Evolutionary conservation across 139 green algal genomes (phyloP).

Genomic region (Dunaliella primolecta): DNA sequence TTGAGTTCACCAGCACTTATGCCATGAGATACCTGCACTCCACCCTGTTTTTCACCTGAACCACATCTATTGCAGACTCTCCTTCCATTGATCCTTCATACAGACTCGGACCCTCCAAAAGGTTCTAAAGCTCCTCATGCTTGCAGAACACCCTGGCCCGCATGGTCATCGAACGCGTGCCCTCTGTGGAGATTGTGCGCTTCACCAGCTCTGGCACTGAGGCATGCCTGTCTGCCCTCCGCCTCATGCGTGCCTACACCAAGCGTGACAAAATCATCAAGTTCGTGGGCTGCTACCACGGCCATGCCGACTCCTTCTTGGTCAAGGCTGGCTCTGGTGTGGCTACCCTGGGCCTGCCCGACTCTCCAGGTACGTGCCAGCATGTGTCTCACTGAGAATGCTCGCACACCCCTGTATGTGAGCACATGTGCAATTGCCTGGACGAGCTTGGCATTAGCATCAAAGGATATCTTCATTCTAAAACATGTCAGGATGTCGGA

Average conservation of each 20-base stretch:
- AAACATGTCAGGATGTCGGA: too few species aligned
- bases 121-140: too few species aligned
- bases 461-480: too few species aligned
- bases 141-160: slow-evolving; percentile 94
- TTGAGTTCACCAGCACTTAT: too few species aligned
- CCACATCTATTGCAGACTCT: not conserved
- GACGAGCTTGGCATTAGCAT: too few species aligned
- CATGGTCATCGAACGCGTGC: slow-evolving; percentile 96
- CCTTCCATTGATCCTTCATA: not conserved
- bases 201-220: slow-evolving; percentile 97
- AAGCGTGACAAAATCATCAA: slow-evolving; percentile 86
- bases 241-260: slow-evolving; percentile 98
- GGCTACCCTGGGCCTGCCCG: slow-evolving; percentile 94
- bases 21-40: too few species aligned
- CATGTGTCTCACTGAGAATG: too few species aligned
- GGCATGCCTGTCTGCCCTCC: slow-evolving; percentile 96
- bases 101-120: not conserved
- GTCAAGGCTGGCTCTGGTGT: slow-evolving; percentile 94
- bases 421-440: not conserved
- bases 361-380: slow-evolving; percentile 77
- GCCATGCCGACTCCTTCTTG: slow-evolving; percentile 93
- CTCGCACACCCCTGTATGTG: slow-evolving; percentile 2
- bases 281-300: slow-evolving; percentile 99
- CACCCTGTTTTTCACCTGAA: too few species aligned
- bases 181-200: slow-evolving; percentile 97